A percentile compares a stretch with the other conserved stretches of the same genome.
Conservation (phyloP, 139 green algal species). For the Eudorina sp. region DNA sequence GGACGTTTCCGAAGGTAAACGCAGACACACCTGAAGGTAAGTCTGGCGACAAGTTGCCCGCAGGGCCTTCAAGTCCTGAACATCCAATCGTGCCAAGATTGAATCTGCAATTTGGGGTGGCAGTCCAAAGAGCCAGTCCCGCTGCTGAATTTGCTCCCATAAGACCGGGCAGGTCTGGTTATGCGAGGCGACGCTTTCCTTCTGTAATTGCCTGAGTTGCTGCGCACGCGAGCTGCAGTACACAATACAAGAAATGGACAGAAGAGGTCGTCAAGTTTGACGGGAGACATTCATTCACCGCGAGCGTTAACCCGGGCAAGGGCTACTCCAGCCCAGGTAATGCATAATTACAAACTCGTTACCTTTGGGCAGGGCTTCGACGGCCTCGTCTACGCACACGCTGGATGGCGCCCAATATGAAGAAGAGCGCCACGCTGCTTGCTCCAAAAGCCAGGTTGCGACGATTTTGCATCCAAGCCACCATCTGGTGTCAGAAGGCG, state of each 20-base stretch:
- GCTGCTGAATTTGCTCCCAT: constrained; percentile 43
- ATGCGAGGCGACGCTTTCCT: too few relatives aligned
- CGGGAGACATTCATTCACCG: too few relatives aligned
- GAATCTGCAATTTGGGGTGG: constrained; percentile 41
- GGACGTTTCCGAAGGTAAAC: too few relatives aligned
- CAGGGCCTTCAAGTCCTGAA: constrained; percentile 32
- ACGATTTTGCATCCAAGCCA: background rate
- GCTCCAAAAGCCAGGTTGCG: background rate
- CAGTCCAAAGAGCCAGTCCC: constrained; percentile 46
- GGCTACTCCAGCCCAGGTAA: background rate
- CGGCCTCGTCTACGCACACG: background rate
- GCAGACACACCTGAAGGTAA: constrained; percentile 30
- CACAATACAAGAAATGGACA: too few relatives aligned
- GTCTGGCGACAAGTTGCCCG: constrained; percentile 37
- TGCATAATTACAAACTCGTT: too few relatives aligned
- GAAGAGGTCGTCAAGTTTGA: too few relatives aligned
- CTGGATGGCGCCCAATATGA: constrained; percentile 7
- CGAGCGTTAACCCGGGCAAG: background rate
- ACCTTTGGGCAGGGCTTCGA: background rate
- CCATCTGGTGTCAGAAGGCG: background rate
- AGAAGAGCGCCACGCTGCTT: background rate
- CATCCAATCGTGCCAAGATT: constrained; percentile 6
- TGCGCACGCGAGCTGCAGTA: too few relatives aligned
- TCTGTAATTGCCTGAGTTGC: too few relatives aligned
- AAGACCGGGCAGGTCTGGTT: constrained; percentile 18